Evolutionary conservation across 306 rosid species (phyloP), one percentile per base, ranked within the genome.

Genomic region (Vigna mungo): DNA sequence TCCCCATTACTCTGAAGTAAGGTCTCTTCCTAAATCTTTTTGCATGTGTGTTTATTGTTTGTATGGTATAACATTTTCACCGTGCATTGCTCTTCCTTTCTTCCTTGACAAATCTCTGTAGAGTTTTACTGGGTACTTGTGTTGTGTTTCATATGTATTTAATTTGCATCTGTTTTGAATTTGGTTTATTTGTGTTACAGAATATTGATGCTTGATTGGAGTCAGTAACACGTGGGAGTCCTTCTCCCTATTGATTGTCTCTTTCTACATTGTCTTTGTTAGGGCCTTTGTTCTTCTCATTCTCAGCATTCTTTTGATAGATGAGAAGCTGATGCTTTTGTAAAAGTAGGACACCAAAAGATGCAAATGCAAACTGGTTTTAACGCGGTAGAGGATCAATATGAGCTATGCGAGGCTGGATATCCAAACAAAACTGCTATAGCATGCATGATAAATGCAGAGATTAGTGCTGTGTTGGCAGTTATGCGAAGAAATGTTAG

Each of bases 401-500:
- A 88, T 58, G 91, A 78, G 77, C 87, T 84, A 55, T 76, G 53
- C 14, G 85, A 76, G 64, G 88, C 61, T 54, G 70, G 83, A 21
- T 74, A 74, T 85, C 84, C 89, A 23, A 87, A 81, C 41, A 86
- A 85, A 79, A 80, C 86, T 71, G 77, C 93, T 79, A 71, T 90
- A 78, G 93, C 94, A 72, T 90, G 96, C 89, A 90, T 91, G 87
- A 85, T 90, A 80, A 93, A 93, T 89, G 89, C 94, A 43, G 98
- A 93, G 86, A 87, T 93, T 77, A 93, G 96, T 65, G 87, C 98
- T 55, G 96, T 93, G 69, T 87, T 93, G 84, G 91, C 96, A 4
- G 96, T 93, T 58, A 93, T 93, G 96, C 86, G 98, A 83, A 90
- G 96, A 85, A 93, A 93, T 81, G 96, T 93, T 68, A 84, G 98